Conservation (phyloP, 257 asterid genomes). For the Apocynum venetum region DNA sequence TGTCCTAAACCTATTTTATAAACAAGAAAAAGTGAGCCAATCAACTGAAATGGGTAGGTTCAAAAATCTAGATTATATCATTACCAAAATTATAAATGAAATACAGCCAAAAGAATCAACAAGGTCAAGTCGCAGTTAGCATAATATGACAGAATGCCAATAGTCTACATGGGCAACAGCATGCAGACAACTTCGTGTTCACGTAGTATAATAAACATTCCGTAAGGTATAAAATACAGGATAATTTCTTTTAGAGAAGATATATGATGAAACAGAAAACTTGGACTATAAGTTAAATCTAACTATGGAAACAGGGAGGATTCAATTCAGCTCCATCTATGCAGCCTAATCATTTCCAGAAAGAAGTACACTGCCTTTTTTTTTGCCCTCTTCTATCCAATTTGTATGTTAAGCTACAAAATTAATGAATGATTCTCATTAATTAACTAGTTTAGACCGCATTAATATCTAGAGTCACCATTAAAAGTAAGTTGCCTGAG, state of each 20-base stretch:
- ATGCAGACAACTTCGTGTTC: neutral
- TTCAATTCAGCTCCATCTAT: neutral
- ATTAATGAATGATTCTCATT: neutral
- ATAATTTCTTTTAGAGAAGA: neutral
- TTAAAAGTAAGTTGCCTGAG: neutral
- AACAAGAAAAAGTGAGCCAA: slow-evolving; percentile 19
- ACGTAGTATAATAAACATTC: neutral
- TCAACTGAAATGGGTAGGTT: neutral
- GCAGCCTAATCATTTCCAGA: neutral
- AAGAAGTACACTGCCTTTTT: neutral
- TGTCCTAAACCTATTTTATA: slow-evolving; percentile 76
- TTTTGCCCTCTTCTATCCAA: neutral
- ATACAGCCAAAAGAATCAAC: neutral
- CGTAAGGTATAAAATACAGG: neutral
- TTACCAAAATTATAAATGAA: neutral
- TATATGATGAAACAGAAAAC: neutral
- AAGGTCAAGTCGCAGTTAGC: neutral
- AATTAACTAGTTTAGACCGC: neutral
- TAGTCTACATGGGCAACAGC: neutral
- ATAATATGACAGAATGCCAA: neutral
- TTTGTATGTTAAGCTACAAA: neutral
- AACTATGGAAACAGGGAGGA: neutral
- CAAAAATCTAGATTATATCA: neutral
- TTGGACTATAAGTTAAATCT: neutral
- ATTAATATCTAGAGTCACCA: neutral